Evolutionary conservation across 2,329 filamentous ascomycete species (phyloP).

Genomic region (Nemania bipapillata): DNA sequence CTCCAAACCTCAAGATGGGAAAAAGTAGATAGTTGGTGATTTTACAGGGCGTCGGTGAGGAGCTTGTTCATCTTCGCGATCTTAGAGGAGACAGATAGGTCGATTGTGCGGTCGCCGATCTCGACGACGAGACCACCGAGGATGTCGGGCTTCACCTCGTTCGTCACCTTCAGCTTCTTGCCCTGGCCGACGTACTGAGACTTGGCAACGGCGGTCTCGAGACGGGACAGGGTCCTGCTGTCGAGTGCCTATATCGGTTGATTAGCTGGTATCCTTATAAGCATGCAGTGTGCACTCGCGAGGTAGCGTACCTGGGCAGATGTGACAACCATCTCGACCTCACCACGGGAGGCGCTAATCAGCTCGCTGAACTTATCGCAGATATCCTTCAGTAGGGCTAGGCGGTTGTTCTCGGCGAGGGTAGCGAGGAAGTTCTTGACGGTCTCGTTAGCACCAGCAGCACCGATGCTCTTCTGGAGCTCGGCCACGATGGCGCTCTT

Average conservation of each 20-base stretch:
- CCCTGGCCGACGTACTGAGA: slow-evolving; percentile 86
- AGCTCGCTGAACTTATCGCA: slow-evolving; percentile 86
- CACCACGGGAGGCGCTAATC: slow-evolving; percentile 88
- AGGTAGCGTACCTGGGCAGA: slow-evolving; percentile 78
- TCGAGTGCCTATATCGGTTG: slow-evolving; percentile 71
- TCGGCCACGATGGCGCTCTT: slow-evolving; percentile 88
- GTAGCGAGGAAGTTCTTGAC: slow-evolving; percentile 93
- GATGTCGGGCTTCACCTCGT: slow-evolving; percentile 95
- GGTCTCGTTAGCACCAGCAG: slow-evolving; percentile 75
- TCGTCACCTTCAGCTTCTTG: slow-evolving; percentile 98
- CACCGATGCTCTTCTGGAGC: slow-evolving; percentile 83
- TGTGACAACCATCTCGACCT: slow-evolving; percentile 92
- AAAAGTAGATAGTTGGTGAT: slow-evolving; percentile 42
- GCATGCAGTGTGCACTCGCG: not conserved
- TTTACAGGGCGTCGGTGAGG: slow-evolving; percentile 95
- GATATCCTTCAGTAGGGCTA: slow-evolving; percentile 82
- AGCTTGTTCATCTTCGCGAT: slow-evolving; percentile 99
- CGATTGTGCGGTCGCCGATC: slow-evolving; percentile 96
- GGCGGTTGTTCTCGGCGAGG: slow-evolving; percentile 95
- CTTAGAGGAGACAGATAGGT: slow-evolving; percentile 93
- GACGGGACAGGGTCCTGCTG: slow-evolving; percentile 81
- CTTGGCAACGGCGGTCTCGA: slow-evolving; percentile 89
- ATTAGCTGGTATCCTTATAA: slow-evolving; percentile 16
- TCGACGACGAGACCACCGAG: slow-evolving; percentile 93
- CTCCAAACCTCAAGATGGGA: slow-evolving; percentile 44